phyloP scores from a whole-genome alignment of 1,139 yeast species.

The Spencermartinsiella ligniputridi region DNA sequence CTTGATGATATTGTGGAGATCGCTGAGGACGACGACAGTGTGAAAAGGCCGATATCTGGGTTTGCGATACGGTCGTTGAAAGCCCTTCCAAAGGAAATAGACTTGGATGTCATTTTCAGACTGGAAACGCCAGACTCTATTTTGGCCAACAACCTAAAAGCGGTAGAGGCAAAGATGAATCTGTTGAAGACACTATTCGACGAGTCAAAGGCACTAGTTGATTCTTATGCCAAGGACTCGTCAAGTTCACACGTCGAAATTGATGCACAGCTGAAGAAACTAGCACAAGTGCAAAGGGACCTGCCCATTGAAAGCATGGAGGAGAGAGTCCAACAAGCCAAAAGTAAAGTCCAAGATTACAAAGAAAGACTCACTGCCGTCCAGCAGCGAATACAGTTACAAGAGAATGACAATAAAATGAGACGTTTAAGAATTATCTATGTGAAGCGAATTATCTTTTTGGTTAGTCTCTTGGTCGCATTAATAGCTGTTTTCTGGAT shows the following conservation, averaged over 20 bases:
- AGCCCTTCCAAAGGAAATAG: conserved; percentile 1
- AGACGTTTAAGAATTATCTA: conserved; percentile 42
- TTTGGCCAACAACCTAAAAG: neutral
- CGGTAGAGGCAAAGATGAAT: neutral
- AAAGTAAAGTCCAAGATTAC: neutral
- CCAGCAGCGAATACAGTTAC: neutral
- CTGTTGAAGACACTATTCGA: neutral
- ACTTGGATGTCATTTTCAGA: neutral
- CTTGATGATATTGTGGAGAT: neutral
- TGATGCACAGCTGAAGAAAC: neutral
- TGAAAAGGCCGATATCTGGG: neutral
- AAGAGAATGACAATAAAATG: conserved; percentile 1
- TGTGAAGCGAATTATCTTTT: conserved; percentile 67
- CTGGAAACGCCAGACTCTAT: neutral
- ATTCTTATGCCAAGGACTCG: neutral
- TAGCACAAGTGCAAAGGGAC: neutral
- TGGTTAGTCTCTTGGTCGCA: conserved; percentile 61
- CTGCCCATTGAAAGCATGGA: neutral
- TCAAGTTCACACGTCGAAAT: neutral
- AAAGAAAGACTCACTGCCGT: neutral
- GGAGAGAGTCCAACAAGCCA: neutral
- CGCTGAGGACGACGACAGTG: neutral
- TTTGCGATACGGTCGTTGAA: neutral
- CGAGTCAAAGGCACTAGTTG: neutral
- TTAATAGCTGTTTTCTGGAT: conserved; percentile 25